Conservation (phyloP, 2,329 filamentous ascomycete species). For the Hypomyces perniciosus region DNA sequence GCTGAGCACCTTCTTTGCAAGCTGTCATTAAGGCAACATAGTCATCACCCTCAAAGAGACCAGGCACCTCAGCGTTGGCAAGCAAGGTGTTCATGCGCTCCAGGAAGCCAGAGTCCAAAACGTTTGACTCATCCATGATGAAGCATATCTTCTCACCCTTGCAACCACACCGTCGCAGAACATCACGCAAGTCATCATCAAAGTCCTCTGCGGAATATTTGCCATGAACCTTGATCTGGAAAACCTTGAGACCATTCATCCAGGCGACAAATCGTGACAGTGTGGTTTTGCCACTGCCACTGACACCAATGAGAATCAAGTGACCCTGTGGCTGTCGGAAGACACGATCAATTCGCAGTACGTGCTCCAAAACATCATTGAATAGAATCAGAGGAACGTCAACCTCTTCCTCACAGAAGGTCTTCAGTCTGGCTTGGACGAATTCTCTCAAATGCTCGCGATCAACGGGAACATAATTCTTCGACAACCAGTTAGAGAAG, state of each 20-base stretch:
- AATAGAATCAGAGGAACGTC: conserved; percentile 98
- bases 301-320: conserved; percentile 96
- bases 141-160: conserved; percentile 99
- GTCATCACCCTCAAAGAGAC: conserved; percentile 98
- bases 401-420: conserved; percentile 98
- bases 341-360: conserved; percentile 94
- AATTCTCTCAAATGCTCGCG: conserved; percentile 93
- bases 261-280: conserved; percentile 96
- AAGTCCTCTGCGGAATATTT: conserved; percentile 99
- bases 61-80: conserved; percentile 98
- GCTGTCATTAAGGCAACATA: conserved; percentile 98
- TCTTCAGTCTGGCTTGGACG: conserved; percentile 92
- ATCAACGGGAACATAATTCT: conserved; percentile 96
- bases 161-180: conserved; percentile 88
- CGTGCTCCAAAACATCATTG: conserved; percentile 97
- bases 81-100: conserved; percentile 99
- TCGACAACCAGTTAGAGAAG: conserved; percentile 99
- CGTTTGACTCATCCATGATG: conserved; percentile 99
- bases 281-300: conserved; percentile 97
- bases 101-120: conserved; percentile 95
- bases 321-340: conserved; percentile 98
- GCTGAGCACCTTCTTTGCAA: conserved; percentile 96
- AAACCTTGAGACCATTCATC: conserved; percentile 99
- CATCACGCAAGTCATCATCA: conserved; percentile 91
- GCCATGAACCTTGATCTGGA: conserved; percentile 99